Evolutionary conservation across 73 alveolate genomes (phyloP).

Genomic region (Tetrahymena malaccensis): DNA sequence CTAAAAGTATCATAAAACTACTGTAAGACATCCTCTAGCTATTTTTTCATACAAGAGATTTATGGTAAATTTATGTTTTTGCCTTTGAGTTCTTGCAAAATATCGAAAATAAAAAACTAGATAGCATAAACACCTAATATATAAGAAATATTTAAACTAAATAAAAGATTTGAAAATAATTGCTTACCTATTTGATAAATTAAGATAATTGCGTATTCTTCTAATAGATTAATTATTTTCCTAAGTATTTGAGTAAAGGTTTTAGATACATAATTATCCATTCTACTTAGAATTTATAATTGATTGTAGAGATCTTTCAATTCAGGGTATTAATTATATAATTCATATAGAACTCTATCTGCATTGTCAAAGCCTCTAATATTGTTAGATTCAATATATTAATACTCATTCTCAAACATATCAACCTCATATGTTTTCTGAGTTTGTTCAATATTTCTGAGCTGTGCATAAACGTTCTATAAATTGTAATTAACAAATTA

Average conservation of each 20-base stretch:
- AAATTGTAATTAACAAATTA: neutral
- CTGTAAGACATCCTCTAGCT: neutral
- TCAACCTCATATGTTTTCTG: neutral
- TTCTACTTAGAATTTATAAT: neutral
- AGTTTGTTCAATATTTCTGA: neutral
- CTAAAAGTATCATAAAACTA: too few species aligned
- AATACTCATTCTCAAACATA: neutral
- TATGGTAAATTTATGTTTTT: neutral
- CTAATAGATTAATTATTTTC: neutral
- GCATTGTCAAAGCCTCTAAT: neutral
- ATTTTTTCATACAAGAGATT: neutral
- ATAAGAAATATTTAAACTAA: neutral
- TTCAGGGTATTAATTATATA: neutral
- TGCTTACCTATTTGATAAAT: neutral
- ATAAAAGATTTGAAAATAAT: neutral
- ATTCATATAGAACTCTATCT: neutral
- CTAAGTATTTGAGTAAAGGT: neutral
- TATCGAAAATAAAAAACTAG: neutral
- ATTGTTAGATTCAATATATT: neutral
- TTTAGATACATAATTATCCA: neutral
- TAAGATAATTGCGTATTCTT: neutral
- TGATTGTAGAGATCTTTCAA: neutral
- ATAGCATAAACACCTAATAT: neutral
- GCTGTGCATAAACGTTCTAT: neutral
- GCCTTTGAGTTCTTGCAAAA: neutral